These are phyloP conservation scores for Psilocybe sp. DNA, from an alignment of 768 basidiomycete species.

Conservation along the genomic window DNA sequence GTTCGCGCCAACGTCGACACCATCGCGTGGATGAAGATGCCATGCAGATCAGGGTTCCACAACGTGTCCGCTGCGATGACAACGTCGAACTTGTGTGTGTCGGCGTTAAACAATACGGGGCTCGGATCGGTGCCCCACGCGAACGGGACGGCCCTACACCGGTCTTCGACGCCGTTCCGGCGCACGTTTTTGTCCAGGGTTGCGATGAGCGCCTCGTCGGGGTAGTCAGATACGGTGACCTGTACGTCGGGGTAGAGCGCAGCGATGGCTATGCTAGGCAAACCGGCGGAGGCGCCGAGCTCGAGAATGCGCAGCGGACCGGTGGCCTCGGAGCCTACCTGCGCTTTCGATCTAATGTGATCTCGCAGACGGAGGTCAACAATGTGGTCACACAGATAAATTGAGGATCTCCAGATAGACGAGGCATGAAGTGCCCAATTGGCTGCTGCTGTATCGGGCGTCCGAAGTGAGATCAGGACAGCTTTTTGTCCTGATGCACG, in stretches of 20 bases:
- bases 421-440: slow-evolving; percentile 81
- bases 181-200: slow-evolving; percentile 57
- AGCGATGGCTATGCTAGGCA: slow-evolving; percentile 69
- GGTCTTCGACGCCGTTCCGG: slow-evolving; percentile 43
- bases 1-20: slow-evolving; percentile 41
- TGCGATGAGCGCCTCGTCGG: slow-evolving; percentile 57
- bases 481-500: slow-evolving; percentile 6
- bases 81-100: slow-evolving; percentile 47
- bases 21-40: slow-evolving; percentile 51
- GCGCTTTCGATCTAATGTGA: slow-evolving; percentile 15
- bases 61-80: slow-evolving; percentile 75
- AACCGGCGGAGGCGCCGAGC: slow-evolving; percentile 71
- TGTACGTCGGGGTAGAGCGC: slow-evolving; percentile 35
- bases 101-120: slow-evolving; percentile 13
- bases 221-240: slow-evolving; percentile 69
- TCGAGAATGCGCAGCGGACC: slow-evolving; percentile 48
- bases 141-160: slow-evolving; percentile 54
- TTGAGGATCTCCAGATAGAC: slow-evolving; percentile 70
- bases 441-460: slow-evolving; percentile 61
- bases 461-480: slow-evolving; percentile 41
- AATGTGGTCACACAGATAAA: slow-evolving; percentile 66
- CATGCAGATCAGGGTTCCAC: slow-evolving; percentile 68
- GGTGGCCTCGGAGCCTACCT: background rate
- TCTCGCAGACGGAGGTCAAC: slow-evolving; percentile 38
- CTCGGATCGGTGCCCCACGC: slow-evolving; percentile 62